phyloP scores from a whole-genome alignment of 2,329 filamentous ascomycete species.

The Raffaelea arxii region DNA sequence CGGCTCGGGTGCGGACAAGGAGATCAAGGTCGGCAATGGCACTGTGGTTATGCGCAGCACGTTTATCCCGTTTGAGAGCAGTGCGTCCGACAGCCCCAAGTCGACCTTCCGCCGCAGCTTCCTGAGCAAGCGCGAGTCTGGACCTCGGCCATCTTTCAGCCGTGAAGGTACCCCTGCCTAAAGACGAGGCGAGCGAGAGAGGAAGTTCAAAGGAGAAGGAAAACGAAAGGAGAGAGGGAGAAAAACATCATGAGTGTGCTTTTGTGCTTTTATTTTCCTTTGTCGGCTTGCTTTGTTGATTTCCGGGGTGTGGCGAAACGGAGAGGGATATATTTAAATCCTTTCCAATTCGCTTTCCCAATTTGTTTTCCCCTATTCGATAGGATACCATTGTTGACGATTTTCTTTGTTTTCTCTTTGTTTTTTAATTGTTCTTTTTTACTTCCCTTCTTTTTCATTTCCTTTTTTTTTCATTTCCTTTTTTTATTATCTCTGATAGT shows the following conservation, averaged over 20 bases:
- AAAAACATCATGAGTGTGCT: no score
- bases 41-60: slow-evolving; percentile 63
- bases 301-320: no score
- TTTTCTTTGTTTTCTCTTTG: slow-evolving; percentile 2
- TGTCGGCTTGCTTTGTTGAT: no score
- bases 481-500: neutral
- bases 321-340: no score
- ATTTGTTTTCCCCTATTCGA: no score
- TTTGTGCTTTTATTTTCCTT: no score
- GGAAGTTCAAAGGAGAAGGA: neutral
- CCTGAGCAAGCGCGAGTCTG: slow-evolving; percentile 39
- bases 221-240: neutral
- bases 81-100: slow-evolving; percentile 35
- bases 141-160: slow-evolving; percentile 23
- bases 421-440: neutral
- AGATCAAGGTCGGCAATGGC: slow-evolving; percentile 63
- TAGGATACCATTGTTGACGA: no score
- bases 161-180: slow-evolving; percentile 32
- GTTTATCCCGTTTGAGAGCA: slow-evolving; percentile 41
- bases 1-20: slow-evolving; percentile 57
- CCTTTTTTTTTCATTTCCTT: neutral
- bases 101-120: slow-evolving; percentile 41
- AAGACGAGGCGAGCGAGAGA: neutral
- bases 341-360: no score
- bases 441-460: slow-evolving; percentile 1